phyloP scores from a whole-genome alignment of 139 green algal genomes.

The Marvania coccoides region DNA sequence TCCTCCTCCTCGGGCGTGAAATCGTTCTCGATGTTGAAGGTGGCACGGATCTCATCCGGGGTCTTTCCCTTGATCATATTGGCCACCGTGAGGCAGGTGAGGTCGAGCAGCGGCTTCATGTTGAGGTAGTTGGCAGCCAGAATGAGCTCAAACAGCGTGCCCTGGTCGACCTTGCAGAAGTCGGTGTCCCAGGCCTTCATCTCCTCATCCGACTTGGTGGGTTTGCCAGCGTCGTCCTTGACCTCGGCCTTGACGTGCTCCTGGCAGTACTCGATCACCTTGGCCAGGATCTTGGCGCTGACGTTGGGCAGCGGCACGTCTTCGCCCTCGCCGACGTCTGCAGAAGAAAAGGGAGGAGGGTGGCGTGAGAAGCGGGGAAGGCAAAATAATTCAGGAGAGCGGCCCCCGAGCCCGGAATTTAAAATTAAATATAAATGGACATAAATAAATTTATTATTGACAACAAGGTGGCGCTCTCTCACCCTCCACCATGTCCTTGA shows the following conservation, averaged over 20 bases:
- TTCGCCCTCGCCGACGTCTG: constrained; percentile 62
- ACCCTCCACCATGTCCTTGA: constrained; percentile 84
- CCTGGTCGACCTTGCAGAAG: constrained; percentile 97
- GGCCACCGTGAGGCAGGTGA: constrained; percentile 95
- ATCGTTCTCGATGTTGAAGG: constrained; percentile 98
- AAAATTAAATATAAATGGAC: neutral
- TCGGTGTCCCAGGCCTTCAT: constrained; percentile 88
- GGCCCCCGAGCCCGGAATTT: neutral
- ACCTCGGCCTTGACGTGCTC: constrained; percentile 82
- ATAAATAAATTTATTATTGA: neutral
- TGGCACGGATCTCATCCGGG: constrained; percentile 92
- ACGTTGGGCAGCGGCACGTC: constrained; percentile 83
- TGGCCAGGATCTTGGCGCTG: constrained; percentile 51
- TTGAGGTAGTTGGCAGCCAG: constrained; percentile 99
- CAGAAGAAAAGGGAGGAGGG: neutral
- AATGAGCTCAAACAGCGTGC: constrained; percentile 97
- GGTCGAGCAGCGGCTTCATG: constrained; percentile 96
- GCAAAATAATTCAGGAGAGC: neutral
- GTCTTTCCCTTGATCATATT: constrained; percentile 97
- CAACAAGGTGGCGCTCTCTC: no score
- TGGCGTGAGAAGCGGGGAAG: neutral
- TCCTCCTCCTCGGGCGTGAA: constrained; percentile 89
- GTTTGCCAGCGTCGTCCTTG: constrained; percentile 51
- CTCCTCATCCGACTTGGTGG: constrained; percentile 78
- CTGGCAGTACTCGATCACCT: constrained; percentile 95